phyloP scores from a whole-genome alignment of 371 early-diverging fungal species.

The Parasitella parasitica region DNA sequence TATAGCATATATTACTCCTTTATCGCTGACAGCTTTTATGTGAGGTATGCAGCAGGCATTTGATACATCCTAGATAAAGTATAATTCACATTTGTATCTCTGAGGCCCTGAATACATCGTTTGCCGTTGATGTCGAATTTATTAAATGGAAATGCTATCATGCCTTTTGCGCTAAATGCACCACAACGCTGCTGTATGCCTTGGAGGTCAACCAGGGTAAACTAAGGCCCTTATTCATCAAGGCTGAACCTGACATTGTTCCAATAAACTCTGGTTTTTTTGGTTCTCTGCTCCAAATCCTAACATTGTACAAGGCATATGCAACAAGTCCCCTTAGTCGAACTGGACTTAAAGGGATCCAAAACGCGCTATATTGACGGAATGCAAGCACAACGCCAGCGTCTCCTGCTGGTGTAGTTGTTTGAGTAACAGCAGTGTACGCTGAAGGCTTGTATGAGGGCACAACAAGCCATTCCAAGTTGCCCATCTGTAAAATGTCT shows the following conservation, averaged over 20 bases:
- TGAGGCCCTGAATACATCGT: too few species aligned
- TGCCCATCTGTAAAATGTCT: constrained; percentile 28
- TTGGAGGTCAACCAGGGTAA: constrained; percentile 19
- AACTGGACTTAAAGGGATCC: constrained; percentile 21
- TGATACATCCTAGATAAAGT: too few species aligned
- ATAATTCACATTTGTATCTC: too few species aligned
- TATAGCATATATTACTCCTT: too few species aligned
- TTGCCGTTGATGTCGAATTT: too few species aligned
- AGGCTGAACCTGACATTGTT: constrained; percentile 23
- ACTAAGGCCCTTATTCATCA: constrained; percentile 29
- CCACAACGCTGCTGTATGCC: constrained; percentile 23
- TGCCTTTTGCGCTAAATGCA: constrained; percentile 2
- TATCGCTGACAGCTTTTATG: too few species aligned
- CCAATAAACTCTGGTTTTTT: constrained; percentile 10
- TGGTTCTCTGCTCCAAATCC: constrained; percentile 27
- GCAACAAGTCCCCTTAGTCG: constrained; percentile 19
- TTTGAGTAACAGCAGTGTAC: constrained; percentile 19
- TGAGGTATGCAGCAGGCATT: too few species aligned
- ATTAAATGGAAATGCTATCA: neutral
- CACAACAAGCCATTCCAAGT: constrained; percentile 34
- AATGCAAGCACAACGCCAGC: constrained; percentile 34
- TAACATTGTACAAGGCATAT: constrained; percentile 12
- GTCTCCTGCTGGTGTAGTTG: constrained; percentile 10
- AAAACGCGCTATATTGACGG: constrained; percentile 30
- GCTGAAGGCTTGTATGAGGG: neutral